phyloP scores from a whole-genome alignment of 2,329 filamentous ascomycete species.

The Fusarium xyrophilum region DNA sequence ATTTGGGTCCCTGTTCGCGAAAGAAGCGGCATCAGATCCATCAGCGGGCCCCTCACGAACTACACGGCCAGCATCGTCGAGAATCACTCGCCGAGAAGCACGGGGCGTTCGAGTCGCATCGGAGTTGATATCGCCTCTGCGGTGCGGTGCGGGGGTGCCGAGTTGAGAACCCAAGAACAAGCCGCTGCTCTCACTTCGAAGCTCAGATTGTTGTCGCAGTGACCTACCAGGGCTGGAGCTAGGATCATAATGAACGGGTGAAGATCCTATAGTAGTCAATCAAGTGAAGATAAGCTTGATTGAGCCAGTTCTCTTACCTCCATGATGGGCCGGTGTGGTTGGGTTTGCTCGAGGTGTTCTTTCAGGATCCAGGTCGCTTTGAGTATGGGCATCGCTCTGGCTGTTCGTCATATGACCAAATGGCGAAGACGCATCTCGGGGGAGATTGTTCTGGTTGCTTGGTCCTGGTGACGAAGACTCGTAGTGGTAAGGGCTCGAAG shows the following conservation, averaged over 20 bases:
- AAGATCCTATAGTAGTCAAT: conserved; percentile 71
- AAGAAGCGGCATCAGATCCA: conserved; percentile 66
- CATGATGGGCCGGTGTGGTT: conserved; percentile 61
- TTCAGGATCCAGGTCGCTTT: conserved; percentile 62
- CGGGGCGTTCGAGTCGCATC: conserved; percentile 69
- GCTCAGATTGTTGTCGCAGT: conserved; percentile 69
- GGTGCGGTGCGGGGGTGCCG: conserved; percentile 59
- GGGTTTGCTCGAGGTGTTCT: conserved; percentile 74
- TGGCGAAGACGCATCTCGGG: conserved; percentile 58
- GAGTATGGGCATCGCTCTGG: conserved; percentile 60
- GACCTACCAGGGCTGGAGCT: conserved; percentile 84
- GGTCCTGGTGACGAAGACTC: conserved; percentile 55
- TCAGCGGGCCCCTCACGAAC: conserved; percentile 59
- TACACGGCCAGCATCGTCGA: conserved; percentile 66
- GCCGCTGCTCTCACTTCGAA: conserved; percentile 83
- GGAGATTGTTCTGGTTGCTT: conserved; percentile 40
- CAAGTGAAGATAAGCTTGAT: not conserved
- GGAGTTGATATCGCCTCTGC: conserved; percentile 87
- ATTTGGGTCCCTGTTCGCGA: conserved; percentile 72
- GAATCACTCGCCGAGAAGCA: conserved; percentile 61
- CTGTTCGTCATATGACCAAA: conserved; percentile 64
- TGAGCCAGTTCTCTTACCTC: conserved; percentile 59
- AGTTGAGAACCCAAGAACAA: conserved; percentile 77
- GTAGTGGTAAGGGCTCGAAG: conserved; percentile 84
- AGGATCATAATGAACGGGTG: conserved; percentile 87